Evolutionary conservation across 2,329 filamentous ascomycete species (phyloP), one percentile per base, ranked within the genome.

Genomic region (Penicillium italicum): DNA sequence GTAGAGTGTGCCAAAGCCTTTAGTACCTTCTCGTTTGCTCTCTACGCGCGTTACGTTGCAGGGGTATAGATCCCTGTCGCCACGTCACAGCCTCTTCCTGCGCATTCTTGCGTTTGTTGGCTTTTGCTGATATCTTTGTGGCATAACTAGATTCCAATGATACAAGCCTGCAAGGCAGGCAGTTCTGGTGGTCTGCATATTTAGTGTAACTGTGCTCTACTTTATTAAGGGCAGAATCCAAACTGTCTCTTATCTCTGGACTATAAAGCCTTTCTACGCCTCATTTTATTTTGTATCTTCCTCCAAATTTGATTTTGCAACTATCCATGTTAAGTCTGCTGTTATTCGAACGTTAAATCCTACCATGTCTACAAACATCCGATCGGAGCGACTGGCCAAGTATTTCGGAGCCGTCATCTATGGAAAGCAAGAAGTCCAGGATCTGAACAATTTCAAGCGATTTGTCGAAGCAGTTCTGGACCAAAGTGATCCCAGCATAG

Each of bases 401-500:
- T 70, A 74, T 46, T 79, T 80, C 63, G 65, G 71, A 38, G 58
- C 64, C 10, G 66, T 78, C 26, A 56, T 80, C 11, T 49, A 70
- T 31, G 77, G 75, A 6, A 67, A 73, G 56, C 71, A 75, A 26
- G 55, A 64, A 1, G 49, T 81, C 8, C 69, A 70, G 16, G 76
- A 63, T 5, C 36, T 69, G 18, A 65, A 66, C 10, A 74, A 80
- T 58, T 74, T 70, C 6, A 76, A 73, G 33, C 70, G 75, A 6
- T 80, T 82, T 48, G 38, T 83, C 3, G 80, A 83, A 61, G 76
- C 80, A 0, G 59, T 82, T 5, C 77, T 74, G 57, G 61, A 63
- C 8, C 74, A 81, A 59, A 42, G 62, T 3, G 75, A 81, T 59
- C 69, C 60, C 4, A 67, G 72, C 24, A 69, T 64, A 12, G 77